These are phyloP conservation scores for Bromus sterilis DNA, from an alignment of 176 grass and related monocot species.

Conservation along the genomic window DNA sequence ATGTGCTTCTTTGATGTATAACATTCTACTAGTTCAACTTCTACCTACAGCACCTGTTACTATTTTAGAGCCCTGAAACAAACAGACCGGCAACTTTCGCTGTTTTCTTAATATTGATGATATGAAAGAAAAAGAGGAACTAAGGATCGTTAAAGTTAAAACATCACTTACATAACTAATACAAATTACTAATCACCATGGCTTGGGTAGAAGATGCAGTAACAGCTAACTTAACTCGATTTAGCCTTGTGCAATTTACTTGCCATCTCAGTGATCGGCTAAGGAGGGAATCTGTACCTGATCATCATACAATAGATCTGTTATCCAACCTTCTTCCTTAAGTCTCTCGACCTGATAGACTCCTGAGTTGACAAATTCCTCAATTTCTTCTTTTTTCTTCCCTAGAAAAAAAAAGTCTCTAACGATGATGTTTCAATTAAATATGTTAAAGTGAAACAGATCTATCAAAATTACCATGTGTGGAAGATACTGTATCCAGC, in stretches of 20 bases:
- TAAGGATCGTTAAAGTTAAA: background rate
- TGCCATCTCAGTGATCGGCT: conserved; percentile 6
- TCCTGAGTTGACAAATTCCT: conserved; percentile 88
- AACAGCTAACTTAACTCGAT: background rate
- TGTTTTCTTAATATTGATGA: background rate
- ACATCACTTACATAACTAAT: background rate
- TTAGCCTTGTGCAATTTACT: background rate
- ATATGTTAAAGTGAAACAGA: conserved; percentile 30
- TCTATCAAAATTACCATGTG: conserved; percentile 45
- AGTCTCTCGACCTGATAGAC: conserved; percentile 93
- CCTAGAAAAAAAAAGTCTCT: conserved; percentile 46
- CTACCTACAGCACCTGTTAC: background rate
- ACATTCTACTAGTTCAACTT: background rate
- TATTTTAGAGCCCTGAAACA: background rate
- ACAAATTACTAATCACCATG: background rate
- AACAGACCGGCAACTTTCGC: background rate
- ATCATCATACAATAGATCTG: conserved; percentile 90
- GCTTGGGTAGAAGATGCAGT: background rate
- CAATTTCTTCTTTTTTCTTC: conserved; percentile 84
- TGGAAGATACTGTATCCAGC: conserved; percentile 80
- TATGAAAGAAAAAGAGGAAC: background rate
- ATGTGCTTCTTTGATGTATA: background rate
- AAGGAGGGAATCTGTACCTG: conserved; percentile 57
- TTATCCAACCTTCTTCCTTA: conserved; percentile 98
- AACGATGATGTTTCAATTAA: conserved; percentile 9